phyloP scores from a whole-genome alignment of 2,329 filamentous ascomycete species.

The Botrytis porri region DNA sequence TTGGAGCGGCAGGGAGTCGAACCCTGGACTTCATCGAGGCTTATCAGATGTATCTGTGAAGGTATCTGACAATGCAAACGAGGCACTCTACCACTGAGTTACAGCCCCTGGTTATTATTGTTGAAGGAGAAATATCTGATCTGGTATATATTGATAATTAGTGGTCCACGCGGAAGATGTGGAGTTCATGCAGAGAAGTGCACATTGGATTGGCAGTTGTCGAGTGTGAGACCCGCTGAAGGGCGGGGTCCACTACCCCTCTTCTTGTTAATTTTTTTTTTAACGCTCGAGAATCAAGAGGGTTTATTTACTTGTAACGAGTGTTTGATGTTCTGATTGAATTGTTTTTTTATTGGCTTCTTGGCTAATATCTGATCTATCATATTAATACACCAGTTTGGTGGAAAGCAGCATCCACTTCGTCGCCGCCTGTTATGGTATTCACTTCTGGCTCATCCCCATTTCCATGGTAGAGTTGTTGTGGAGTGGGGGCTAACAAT shows the following conservation, averaged over 20 bases:
- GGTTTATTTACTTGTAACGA: background rate
- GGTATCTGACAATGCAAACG: background rate
- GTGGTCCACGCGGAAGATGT: background rate
- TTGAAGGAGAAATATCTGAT: rapidly evolving
- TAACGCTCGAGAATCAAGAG: background rate
- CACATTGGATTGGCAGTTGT: background rate
- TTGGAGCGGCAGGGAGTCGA: conserved; percentile 14
- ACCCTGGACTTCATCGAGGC: conserved; percentile 11
- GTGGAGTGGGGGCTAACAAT: too few species aligned
- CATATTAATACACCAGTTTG: background rate
- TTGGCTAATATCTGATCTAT: background rate
- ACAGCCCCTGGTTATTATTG: background rate
- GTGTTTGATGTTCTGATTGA: background rate
- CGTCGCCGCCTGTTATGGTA: background rate
- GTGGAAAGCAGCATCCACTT: background rate
- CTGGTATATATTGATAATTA: rapidly evolving
- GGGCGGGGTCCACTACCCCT: background rate
- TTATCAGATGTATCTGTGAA: background rate
- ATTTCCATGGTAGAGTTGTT: too few species aligned
- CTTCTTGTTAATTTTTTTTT: background rate
- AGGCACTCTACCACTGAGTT: conserved; percentile 18
- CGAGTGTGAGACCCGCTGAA: background rate
- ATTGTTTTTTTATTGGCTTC: background rate
- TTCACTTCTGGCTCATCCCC: background rate
- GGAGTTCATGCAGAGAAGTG: background rate